Evolutionary conservation across 2,329 filamentous ascomycete genomes (phyloP).

Genomic region (Fusarium verrucosum): DNA sequence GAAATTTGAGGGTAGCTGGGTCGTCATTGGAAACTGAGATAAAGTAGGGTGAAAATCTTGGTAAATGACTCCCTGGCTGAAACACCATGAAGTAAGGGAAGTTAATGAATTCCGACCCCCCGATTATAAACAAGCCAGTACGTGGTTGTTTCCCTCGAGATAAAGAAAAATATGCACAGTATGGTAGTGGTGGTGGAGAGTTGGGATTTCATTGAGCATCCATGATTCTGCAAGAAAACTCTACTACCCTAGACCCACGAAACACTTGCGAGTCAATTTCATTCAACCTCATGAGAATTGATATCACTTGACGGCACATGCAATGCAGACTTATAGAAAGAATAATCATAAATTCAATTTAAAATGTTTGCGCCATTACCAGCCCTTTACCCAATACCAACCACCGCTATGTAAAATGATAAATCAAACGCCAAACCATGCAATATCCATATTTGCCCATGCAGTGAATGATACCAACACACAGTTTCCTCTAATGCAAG

Average conservation of each 20-base stretch:
- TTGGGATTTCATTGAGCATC: too few relatives aligned
- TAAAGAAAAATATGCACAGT: background rate
- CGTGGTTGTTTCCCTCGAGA: background rate
- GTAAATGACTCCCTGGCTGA: background rate
- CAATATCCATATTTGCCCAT: background rate
- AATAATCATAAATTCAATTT: background rate
- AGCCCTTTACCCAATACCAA: background rate
- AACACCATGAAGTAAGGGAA: background rate
- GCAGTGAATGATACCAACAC: background rate
- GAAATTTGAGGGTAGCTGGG: background rate
- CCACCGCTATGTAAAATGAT: background rate
- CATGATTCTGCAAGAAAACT: background rate
- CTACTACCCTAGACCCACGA: conserved; percentile 7
- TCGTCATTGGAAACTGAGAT: conserved; percentile 9
- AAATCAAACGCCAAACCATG: conserved; percentile 33
- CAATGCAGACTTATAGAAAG: background rate
- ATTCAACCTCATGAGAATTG: background rate
- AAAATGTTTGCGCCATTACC: conserved; percentile 16
- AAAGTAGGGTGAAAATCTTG: background rate
- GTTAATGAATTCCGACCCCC: too few relatives aligned
- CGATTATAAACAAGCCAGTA: background rate
- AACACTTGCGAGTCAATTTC: background rate
- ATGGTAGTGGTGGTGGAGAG: too few relatives aligned
- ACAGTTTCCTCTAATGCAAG: conserved; percentile 51
- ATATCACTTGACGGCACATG: background rate